Conservation (phyloP, 208 protist species). For the Leishmania amazonensis region DNA sequence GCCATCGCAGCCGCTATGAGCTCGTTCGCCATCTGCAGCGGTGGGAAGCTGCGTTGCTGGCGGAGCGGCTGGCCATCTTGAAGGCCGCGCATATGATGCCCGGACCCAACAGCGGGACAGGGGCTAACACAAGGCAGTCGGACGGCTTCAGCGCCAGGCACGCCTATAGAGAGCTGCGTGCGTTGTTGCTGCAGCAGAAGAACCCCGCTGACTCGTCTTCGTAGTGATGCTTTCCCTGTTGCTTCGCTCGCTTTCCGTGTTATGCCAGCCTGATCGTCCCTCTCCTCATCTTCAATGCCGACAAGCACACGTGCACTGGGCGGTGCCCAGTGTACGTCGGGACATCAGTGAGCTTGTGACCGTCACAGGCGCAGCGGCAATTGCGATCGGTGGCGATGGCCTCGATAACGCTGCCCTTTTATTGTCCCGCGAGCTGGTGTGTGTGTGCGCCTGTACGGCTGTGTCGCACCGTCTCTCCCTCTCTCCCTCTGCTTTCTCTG, state of each 20-base stretch:
- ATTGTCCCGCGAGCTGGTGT: background rate
- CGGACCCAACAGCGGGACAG: constrained; percentile 17
- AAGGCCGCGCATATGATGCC: constrained; percentile 27
- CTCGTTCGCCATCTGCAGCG: constrained; percentile 56
- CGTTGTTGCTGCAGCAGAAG: constrained; percentile 28
- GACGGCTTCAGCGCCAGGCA: constrained; percentile 12
- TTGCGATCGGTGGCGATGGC: background rate
- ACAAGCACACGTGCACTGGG: background rate
- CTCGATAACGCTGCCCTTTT: background rate
- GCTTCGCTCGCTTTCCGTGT: background rate
- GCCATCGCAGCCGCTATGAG: constrained; percentile 47
- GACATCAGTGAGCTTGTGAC: background rate
- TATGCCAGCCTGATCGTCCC: no score
- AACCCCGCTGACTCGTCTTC: background rate
- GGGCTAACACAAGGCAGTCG: constrained; percentile 14
- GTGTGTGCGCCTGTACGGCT: background rate
- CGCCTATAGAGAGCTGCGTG: constrained; percentile 30
- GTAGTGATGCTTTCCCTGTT: background rate
- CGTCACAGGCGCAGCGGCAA: background rate
- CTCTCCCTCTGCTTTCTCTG: constrained; percentile 5
- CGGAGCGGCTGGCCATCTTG: constrained; percentile 31
- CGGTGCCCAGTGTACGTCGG: background rate
- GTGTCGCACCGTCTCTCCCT: background rate
- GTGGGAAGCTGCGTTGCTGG: constrained; percentile 43
- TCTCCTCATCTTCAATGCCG: background rate